A percentile compares a stretch with the other conserved stretches of the same genome.
phyloP scores from a whole-genome alignment of 306 rosid species.

The Sophora flavescens region DNA sequence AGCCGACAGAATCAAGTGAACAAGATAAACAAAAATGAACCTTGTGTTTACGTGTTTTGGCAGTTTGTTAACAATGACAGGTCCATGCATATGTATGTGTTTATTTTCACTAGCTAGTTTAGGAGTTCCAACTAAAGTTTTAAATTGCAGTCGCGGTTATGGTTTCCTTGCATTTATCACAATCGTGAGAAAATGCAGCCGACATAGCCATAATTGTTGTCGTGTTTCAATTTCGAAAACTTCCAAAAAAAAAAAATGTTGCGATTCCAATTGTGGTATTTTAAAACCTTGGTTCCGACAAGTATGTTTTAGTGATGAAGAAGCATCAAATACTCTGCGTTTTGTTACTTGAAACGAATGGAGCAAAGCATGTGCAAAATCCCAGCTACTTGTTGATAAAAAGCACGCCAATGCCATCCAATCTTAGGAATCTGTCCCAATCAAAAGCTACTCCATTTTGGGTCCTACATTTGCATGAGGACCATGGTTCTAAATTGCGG shows the following conservation, averaged over 20 bases:
- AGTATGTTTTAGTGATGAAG: conserved; percentile 21
- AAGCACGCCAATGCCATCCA: conserved; percentile 3
- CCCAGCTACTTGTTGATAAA: background rate
- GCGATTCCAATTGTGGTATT: too few relatives aligned
- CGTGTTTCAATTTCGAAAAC: too few relatives aligned
- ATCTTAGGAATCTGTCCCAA: conserved; percentile 34
- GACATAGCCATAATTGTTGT: too few relatives aligned
- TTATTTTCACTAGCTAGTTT: conserved; percentile 12
- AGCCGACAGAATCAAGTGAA: conserved; percentile 35
- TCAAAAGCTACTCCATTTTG: conserved; percentile 28
- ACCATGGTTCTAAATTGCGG: too few relatives aligned
- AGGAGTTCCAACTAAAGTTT: background rate
- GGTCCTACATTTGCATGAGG: conserved; percentile 45
- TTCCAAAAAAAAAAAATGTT: too few relatives aligned
- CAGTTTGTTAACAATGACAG: conserved; percentile 46
- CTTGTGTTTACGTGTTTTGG: conserved; percentile 19
- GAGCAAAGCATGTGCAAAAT: conserved; percentile 41
- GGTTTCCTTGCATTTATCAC: too few relatives aligned
- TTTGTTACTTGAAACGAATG: conserved; percentile 21
- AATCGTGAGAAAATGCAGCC: too few relatives aligned
- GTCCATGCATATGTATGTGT: conserved; percentile 28
- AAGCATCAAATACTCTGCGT: background rate
- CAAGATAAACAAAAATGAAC: background rate
- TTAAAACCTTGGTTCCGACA: background rate
- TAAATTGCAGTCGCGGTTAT: too few relatives aligned